phyloP scores from a whole-genome alignment of 2,329 filamentous ascomycete species.

The Passalora sequoiae region DNA sequence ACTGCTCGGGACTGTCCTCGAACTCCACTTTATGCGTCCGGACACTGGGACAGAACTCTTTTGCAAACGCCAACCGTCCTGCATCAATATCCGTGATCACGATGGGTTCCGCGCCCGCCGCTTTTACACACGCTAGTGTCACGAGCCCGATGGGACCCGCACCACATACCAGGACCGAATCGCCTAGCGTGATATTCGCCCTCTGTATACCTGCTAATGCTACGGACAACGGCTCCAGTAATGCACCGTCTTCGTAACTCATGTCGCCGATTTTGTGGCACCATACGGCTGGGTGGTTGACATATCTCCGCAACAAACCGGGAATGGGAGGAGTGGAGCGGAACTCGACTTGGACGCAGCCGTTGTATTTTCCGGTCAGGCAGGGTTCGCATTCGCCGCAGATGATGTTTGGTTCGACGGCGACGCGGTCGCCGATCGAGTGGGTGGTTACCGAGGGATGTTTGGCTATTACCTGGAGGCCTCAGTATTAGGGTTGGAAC shows the following conservation, averaged over 20 bases:
- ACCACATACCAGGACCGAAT: constrained; percentile 83
- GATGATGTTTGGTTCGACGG: constrained; percentile 89
- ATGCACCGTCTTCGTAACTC: constrained; percentile 83
- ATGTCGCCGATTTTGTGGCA: constrained; percentile 94
- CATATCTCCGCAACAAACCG: constrained; percentile 82
- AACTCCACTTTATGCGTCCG: constrained; percentile 73
- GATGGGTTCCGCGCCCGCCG: constrained; percentile 83
- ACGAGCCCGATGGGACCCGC: constrained; percentile 92
- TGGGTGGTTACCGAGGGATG: constrained; percentile 74
- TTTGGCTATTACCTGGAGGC: constrained; percentile 73
- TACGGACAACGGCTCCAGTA: constrained; percentile 86
- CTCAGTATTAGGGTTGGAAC: too few relatives aligned
- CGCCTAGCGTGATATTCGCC: constrained; percentile 73
- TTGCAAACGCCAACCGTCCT: constrained; percentile 76
- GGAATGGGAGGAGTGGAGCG: constrained; percentile 85
- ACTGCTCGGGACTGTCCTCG: constrained; percentile 60
- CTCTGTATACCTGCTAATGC: constrained; percentile 83
- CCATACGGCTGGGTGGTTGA: constrained; percentile 91
- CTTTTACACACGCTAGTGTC: constrained; percentile 74
- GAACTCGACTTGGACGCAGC: constrained; percentile 80
- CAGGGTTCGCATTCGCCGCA: constrained; percentile 88
- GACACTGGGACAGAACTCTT: constrained; percentile 72
- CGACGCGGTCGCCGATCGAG: constrained; percentile 82
- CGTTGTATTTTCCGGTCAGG: constrained; percentile 89
- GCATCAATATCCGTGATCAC: constrained; percentile 94